Evolutionary conservation across 1,284 basidiomycete species (phyloP).

Genomic region (Rhodotorula sp.): DNA sequence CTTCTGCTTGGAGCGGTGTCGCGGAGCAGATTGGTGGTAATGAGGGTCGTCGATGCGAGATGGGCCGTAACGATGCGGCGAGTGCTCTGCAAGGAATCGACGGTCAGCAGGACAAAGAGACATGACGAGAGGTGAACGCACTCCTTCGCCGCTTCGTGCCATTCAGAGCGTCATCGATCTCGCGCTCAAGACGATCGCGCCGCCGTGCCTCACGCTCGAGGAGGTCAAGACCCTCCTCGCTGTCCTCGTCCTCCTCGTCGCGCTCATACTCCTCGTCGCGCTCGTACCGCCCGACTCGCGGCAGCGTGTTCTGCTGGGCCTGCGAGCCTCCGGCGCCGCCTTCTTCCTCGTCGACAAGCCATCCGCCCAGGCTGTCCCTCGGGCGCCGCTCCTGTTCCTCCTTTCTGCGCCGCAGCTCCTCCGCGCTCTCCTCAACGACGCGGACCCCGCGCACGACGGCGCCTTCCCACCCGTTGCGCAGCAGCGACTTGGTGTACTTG

Average conservation of each 20-base stretch:
- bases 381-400: neutral
- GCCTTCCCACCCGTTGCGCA: conserved; percentile 52
- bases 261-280: neutral
- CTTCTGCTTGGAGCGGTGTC: neutral
- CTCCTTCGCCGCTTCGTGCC: neutral
- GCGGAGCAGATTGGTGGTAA: neutral
- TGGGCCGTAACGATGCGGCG: conserved; percentile 5
- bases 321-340: neutral
- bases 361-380: conserved; percentile 37
- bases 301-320: neutral
- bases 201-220: conserved; percentile 30
- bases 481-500: conserved; percentile 48
- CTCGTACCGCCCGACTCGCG: neutral
- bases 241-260: neutral
- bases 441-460: conserved; percentile 49
- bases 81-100: neutral
- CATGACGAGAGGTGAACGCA: neutral
- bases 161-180: neutral
- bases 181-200: conserved; percentile 17
- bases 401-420: conserved; percentile 32
- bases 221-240: conserved; percentile 13
- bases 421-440: conserved; percentile 12
- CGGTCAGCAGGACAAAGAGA: too few relatives aligned
- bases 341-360: conserved; percentile 37
- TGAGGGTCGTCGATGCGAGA: conserved; percentile 11